A percentile compares a stretch with the other conserved stretches of the same genome.
These are phyloP conservation scores for Colletotrichum kahawae DNA, from an alignment of 2,329 filamentous ascomycete genomes.

Conservation along the genomic window DNA sequence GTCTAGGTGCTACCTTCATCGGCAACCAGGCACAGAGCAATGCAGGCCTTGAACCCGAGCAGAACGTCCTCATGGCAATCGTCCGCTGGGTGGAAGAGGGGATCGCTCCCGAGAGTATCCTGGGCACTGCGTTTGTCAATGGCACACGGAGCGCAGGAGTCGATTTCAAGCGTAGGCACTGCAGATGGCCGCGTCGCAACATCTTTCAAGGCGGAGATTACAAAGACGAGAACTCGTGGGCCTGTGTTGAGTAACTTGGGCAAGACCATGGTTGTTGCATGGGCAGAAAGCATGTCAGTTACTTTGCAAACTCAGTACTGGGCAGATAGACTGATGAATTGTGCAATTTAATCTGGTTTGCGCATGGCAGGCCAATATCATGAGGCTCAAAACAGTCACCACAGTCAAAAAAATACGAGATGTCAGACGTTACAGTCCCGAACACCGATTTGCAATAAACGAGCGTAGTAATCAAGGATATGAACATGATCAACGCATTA, in stretches of 20 bases:
- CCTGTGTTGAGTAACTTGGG: background rate
- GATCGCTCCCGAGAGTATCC: slow-evolving; percentile 29
- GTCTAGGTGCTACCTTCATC: slow-evolving; percentile 29
- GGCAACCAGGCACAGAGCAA: slow-evolving; percentile 27
- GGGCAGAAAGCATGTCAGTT: no score
- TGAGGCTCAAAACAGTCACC: no score
- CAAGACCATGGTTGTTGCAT: no score
- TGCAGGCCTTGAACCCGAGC: slow-evolving; percentile 29
- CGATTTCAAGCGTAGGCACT: slow-evolving; percentile 36
- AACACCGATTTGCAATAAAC: no score
- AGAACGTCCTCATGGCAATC: slow-evolving; percentile 34
- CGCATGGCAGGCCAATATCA: no score
- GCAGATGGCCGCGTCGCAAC: slow-evolving; percentile 36
- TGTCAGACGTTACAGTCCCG: no score
- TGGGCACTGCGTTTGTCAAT: slow-evolving; percentile 38
- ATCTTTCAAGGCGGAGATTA: slow-evolving; percentile 27
- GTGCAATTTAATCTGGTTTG: no score
- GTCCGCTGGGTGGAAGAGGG: slow-evolving; percentile 35
- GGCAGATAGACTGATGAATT: no score
- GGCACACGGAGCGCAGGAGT: slow-evolving; percentile 27
- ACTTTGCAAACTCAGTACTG: no score
- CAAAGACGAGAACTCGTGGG: slow-evolving; percentile 19
- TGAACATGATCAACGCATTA: no score
- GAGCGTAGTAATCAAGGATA: no score
- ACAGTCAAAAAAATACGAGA: no score